Conservation (phyloP, 1,284 basidiomycete species). For the Irpex sp. region DNA sequence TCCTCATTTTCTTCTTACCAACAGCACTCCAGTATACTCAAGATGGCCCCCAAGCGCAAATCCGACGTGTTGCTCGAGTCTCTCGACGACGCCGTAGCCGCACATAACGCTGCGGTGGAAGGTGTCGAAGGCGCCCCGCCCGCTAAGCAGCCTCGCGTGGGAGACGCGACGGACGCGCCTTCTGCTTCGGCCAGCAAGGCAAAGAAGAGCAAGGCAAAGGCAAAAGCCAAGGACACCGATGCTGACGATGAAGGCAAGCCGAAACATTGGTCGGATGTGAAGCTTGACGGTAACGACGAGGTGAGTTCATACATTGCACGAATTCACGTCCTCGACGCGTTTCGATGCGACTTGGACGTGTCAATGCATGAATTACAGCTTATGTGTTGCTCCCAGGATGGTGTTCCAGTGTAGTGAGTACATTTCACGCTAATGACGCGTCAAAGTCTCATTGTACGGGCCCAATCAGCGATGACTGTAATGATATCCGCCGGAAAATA, state of each 20-base stretch:
- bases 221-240: constrained; percentile 3
- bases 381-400: constrained; percentile 16
- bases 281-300: constrained; percentile 30
- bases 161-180: neutral
- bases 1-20: neutral
- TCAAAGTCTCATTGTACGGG: neutral
- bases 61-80: neutral
- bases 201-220: constrained; percentile 18
- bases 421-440: neutral
- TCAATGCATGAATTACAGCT: neutral
- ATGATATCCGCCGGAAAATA: constrained; percentile 46
- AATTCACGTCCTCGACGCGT: neutral
- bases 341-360: constrained; percentile 1
- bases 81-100: neutral
- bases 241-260: constrained; percentile 1
- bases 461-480: constrained; percentile 39
- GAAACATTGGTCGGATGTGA: constrained; percentile 27
- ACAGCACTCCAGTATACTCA: neutral
- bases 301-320: constrained; percentile 9
- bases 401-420: constrained; percentile 29
- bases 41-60: neutral
- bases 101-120: neutral
- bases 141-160: neutral
- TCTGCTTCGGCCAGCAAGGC: constrained; percentile 16
- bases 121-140: neutral